These are phyloP conservation scores for Phytophthora agathidicida DNA, from an alignment of 352 stramenopile genomes.

Conservation along the genomic window DNA sequence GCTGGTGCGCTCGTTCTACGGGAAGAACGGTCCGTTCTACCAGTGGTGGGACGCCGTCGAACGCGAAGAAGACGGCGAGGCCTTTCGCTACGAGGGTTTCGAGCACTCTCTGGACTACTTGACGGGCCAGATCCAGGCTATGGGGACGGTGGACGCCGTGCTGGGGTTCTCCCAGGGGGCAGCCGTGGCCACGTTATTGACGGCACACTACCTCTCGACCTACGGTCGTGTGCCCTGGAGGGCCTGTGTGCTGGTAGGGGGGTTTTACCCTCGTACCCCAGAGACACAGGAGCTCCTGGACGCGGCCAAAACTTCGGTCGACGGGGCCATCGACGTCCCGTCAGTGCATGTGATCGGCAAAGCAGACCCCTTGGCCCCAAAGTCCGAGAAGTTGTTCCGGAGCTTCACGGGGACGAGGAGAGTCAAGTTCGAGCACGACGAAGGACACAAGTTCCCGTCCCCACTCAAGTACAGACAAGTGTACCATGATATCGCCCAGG, in stretches of 20 bases:
- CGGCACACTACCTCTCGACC: slow-evolving; percentile 55
- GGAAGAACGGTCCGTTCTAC: slow-evolving; percentile 61
- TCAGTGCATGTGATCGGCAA: slow-evolving; percentile 75
- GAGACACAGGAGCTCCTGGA: slow-evolving; percentile 65
- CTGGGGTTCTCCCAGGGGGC: slow-evolving; percentile 82
- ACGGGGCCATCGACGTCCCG: slow-evolving; percentile 53
- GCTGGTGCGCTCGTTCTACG: slow-evolving; percentile 67
- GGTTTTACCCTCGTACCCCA: slow-evolving; percentile 55
- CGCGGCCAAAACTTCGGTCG: slow-evolving; percentile 28
- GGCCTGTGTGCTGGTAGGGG: slow-evolving; percentile 64
- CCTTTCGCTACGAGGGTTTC: slow-evolving; percentile 65
- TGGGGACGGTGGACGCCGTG: slow-evolving; percentile 64
- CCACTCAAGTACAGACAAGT: slow-evolving; percentile 45
- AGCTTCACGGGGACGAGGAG: slow-evolving; percentile 44
- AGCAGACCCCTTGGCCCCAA: slow-evolving; percentile 46
- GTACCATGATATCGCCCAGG: slow-evolving; percentile 55
- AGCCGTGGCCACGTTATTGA: slow-evolving; percentile 62
- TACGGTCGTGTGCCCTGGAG: slow-evolving; percentile 61
- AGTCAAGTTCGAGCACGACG: slow-evolving; percentile 66
- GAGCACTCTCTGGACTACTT: slow-evolving; percentile 71
- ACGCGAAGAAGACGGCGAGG: slow-evolving; percentile 15
- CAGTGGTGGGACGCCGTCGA: slow-evolving; percentile 83
- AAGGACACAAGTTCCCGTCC: slow-evolving; percentile 82
- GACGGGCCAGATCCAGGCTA: slow-evolving; percentile 47
- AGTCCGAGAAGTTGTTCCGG: slow-evolving; percentile 57